phyloP scores from a whole-genome alignment of 139 green algal species.

The Chlorella sp. region DNA sequence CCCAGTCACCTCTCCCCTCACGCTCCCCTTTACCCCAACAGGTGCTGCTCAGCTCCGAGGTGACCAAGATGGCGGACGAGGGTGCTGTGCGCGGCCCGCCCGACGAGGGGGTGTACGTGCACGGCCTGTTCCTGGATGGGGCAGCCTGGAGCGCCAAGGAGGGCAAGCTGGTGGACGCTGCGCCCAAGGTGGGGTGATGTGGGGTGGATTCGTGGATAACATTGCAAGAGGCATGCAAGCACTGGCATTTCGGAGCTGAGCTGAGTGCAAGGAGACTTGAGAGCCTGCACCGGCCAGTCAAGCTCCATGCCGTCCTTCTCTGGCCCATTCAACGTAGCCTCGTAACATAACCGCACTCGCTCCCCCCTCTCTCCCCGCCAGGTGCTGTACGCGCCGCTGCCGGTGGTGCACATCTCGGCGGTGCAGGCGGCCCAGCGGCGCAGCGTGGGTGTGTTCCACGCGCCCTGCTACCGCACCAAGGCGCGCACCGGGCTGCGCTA shows the following conservation, averaged over 20 bases:
- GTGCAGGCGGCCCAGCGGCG: conserved; percentile 82
- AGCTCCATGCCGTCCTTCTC: too few species aligned
- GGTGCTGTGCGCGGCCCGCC: conserved; percentile 76
- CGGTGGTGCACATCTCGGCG: conserved; percentile 68
- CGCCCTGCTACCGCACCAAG: conserved; percentile 88
- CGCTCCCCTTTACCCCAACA: too few species aligned
- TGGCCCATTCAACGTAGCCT: too few species aligned
- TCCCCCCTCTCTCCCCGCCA: background rate
- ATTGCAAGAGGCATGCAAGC: too few species aligned
- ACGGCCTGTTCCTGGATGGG: conserved; percentile 95
- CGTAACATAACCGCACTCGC: background rate
- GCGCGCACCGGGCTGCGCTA: conserved; percentile 87
- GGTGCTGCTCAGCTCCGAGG: conserved; percentile 83
- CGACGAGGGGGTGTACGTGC: conserved; percentile 92
- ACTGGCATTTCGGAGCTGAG: too few species aligned
- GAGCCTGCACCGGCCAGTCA: too few species aligned
- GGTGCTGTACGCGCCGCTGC: conserved; percentile 82
- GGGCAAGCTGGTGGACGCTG: conserved; percentile 87
- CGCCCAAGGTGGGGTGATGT: conserved; percentile 92
- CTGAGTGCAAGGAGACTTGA: too few species aligned
- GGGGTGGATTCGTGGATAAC: too few species aligned
- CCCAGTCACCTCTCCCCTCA: too few species aligned
- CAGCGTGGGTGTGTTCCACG: conserved; percentile 75
- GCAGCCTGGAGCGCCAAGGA: conserved; percentile 88
- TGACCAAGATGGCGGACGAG: conserved; percentile 89